Base-by-base conservation (phyloP, 1,139 yeast genomes). In the Sugiyamaella neomexicana region DNA sequence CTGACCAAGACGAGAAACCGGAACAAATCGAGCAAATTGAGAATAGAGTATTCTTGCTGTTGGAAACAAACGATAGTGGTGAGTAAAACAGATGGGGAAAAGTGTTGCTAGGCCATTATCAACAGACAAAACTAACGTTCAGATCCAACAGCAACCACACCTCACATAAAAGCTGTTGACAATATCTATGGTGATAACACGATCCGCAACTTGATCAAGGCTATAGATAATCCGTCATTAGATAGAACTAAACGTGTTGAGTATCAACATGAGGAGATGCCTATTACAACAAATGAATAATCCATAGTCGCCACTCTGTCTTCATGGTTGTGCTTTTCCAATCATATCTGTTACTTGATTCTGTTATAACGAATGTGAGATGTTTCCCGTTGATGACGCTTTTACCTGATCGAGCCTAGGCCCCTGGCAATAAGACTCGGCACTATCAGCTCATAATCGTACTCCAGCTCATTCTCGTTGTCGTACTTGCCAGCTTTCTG, bases 31-130 rank as follows among this genome's bases (percentile, higher is more conserved):
- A 46, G 27, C 50, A 16, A 17, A 40, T 47, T 16, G 51, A 47
- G 13, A 47, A 47, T 32, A 47, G 51, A 16, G 31, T 49, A n/a
- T 49, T 49, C 37, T 27, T 49, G 10, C n/a, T 49, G 2, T 13
- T 34, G 27, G 52, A 46, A 16, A 25, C 50, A 37, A 46, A 15
- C 9, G 36, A 36, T 12, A 17, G 15, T 4, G 36, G 48, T 31
- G 16, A 34, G 38, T 32, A 17, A 20, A 3, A 20, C 25, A 5
- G 25, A 20, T 20, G 5, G 25, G 25, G 25, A 20, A 20, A 20
- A 20, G n/a, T n/a, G n/a, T n/a, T n/a, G n/a, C n/a, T n/a, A n/a
- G n/a, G n/a, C 25, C 5, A 20, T 3, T 20, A 9, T 29, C 34
- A 29, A 29, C n/a, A 29, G n/a, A 29, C 34, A 4, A n/a, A 29